Percentiles rank a stretch among this genome's conserved stretches.
These are phyloP conservation scores for Gossypium schwendimanii DNA, from an alignment of 441 rosid genomes.

Conservation along the genomic window DNA sequence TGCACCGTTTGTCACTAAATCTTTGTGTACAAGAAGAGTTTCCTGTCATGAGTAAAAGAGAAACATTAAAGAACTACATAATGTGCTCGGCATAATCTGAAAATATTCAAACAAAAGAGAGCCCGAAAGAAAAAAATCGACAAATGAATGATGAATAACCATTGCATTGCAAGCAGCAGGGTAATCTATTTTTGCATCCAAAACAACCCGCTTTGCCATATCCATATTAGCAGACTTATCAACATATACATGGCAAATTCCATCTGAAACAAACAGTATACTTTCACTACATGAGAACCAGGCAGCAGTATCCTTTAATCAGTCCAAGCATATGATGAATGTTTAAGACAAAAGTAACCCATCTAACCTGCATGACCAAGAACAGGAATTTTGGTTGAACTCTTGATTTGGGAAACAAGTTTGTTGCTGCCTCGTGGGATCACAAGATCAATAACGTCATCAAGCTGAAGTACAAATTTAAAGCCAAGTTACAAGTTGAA, in stretches of 20 bases:
- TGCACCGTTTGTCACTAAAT: conserved; percentile 53
- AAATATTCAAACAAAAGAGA: not conserved
- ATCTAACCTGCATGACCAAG: conserved; percentile 92
- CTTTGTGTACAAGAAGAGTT: conserved; percentile 90
- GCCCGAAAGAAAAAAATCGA: not conserved
- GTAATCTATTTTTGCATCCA: conserved; percentile 92
- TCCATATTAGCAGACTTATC: conserved; percentile 79
- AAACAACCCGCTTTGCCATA: conserved; percentile 69
- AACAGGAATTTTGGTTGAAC: conserved; percentile 92
- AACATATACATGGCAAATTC: conserved; percentile 90
- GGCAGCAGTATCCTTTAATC: conserved; percentile 3
- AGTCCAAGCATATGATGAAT: conserved; percentile 12
- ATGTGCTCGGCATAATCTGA: conserved; percentile 1
- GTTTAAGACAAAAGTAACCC: not conserved
- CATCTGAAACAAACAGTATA: conserved; percentile 51
- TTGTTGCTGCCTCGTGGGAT: conserved; percentile 98
- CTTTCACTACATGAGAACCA: conserved; percentile 6
- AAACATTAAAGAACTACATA: not conserved
- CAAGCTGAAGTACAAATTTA: conserved; percentile 60
- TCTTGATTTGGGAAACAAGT: conserved; percentile 87
- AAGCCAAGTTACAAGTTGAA: conserved; percentile 19
- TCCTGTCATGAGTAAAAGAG: conserved; percentile 44
- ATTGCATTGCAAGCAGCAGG: conserved; percentile 99
- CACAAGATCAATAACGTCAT: conserved; percentile 96
- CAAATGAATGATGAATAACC: conserved; percentile 41